phyloP scores from a whole-genome alignment of 1,284 basidiomycete species.

The Erythrobasidium hasegawianum region DNA sequence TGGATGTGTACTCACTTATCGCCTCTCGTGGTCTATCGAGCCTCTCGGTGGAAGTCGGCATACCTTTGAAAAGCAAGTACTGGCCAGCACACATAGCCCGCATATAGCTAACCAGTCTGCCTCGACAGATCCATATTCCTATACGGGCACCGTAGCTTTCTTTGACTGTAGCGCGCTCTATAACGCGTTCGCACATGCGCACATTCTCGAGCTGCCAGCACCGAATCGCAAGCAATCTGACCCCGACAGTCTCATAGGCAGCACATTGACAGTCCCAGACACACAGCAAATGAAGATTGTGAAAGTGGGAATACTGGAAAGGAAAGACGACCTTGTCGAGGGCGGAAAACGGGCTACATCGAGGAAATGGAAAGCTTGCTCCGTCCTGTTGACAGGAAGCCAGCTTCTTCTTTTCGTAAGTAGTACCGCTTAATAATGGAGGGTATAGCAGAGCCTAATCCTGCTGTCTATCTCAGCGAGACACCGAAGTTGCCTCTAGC shows the following conservation, averaged over 20 bases:
- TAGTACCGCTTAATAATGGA: background rate
- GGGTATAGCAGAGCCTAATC: background rate
- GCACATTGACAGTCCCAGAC: background rate
- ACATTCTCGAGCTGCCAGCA: conserved; percentile 55
- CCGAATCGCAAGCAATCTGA: background rate
- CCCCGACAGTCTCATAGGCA: background rate
- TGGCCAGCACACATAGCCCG: no score
- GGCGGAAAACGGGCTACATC: conserved; percentile 69
- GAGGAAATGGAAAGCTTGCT: conserved; percentile 85
- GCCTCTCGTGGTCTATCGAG: conserved; percentile 67
- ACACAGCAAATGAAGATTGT: conserved; percentile 62
- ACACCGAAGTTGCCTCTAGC: background rate
- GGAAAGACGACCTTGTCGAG: conserved; percentile 76
- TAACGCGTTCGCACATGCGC: conserved; percentile 64
- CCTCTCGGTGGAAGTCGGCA: conserved; percentile 71
- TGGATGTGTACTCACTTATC: conserved; percentile 91
- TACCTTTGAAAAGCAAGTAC: conserved; percentile 53
- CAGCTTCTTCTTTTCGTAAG: conserved; percentile 77
- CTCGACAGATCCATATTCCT: conserved; percentile 71
- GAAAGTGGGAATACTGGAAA: conserved; percentile 73
- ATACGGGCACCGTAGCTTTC: conserved; percentile 64
- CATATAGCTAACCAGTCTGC: no score
- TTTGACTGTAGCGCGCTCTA: conserved; percentile 60
- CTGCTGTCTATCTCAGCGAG: background rate
- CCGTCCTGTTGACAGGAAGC: conserved; percentile 79